A percentile compares a stretch with the other conserved stretches of the same genome.
These are phyloP conservation scores for Lizonia empirigonia DNA, from an alignment of 2,329 filamentous ascomycete genomes.

Conservation along the genomic window DNA sequence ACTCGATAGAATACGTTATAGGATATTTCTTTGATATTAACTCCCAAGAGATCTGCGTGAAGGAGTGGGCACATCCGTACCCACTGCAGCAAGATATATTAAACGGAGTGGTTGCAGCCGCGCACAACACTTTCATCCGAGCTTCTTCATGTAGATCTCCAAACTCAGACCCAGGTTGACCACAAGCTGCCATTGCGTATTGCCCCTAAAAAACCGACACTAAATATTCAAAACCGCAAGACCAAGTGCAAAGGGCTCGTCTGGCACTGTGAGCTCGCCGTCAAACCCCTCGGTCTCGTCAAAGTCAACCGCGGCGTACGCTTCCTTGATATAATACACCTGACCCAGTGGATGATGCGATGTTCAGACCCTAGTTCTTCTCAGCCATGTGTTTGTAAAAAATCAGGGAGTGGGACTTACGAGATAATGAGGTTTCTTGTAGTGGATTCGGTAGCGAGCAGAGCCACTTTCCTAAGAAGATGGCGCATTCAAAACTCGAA, in stretches of 20 bases:
- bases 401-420: constrained; percentile 11
- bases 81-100: too few species aligned
- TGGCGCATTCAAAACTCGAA: constrained; percentile 60
- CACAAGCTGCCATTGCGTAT: constrained; percentile 57
- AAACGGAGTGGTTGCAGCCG: too few species aligned
- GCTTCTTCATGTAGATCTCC: constrained; percentile 27
- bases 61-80: too few species aligned
- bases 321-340: constrained; percentile 55
- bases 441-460: constrained; percentile 37
- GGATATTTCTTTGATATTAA: too few species aligned
- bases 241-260: constrained; percentile 43
- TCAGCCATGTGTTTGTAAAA: background rate
- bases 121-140: background rate
- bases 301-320: constrained; percentile 47
- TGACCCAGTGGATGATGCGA: constrained; percentile 55
- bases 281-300: constrained; percentile 21
- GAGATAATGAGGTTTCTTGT: constrained; percentile 21
- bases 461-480: constrained; percentile 60
- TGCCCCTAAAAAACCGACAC: constrained; percentile 56
- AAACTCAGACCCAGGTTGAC: constrained; percentile 53
- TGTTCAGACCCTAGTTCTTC: constrained; percentile 42
- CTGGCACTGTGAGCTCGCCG: constrained; percentile 17
- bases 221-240: constrained; percentile 54
- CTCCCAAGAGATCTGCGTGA: too few species aligned
- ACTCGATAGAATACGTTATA: too few species aligned